Evolutionary conservation across 2,329 filamentous ascomycete genomes (phyloP).

Genomic region (Ceratocystis harringtonii): DNA sequence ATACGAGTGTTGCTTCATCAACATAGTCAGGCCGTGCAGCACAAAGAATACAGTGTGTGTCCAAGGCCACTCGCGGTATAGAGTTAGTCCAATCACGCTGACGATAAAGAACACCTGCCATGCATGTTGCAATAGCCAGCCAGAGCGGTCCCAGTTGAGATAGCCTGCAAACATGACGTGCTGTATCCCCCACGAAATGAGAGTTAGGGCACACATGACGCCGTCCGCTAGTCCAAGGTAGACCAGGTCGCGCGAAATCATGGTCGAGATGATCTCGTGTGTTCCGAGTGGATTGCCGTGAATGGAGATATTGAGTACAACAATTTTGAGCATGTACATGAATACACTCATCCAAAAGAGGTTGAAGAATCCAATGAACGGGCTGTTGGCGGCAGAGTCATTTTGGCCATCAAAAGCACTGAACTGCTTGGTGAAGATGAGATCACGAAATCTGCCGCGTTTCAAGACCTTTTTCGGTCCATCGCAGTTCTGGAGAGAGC

Average conservation of each 20-base stretch:
- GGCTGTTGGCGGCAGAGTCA: slow-evolving; percentile 45
- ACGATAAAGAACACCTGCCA: slow-evolving; percentile 55
- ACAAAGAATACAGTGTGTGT: slow-evolving; percentile 68
- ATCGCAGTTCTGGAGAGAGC: slow-evolving; percentile 6
- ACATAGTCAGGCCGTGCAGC: slow-evolving; percentile 56
- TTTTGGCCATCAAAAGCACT: slow-evolving; percentile 64
- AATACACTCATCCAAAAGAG: slow-evolving; percentile 61
- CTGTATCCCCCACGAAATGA: slow-evolving; percentile 52
- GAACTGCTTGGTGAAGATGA: slow-evolving; percentile 59
- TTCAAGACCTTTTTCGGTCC: slow-evolving; percentile 5
- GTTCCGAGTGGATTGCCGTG: slow-evolving; percentile 54
- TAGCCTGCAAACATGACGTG: slow-evolving; percentile 41
- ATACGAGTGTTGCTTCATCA: slow-evolving; percentile 77
- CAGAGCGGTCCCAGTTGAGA: slow-evolving; percentile 50
- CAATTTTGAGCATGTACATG: slow-evolving; percentile 51
- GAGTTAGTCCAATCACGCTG: slow-evolving; percentile 47
- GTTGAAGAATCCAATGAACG: slow-evolving; percentile 66
- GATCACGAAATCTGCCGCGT: slow-evolving; percentile 28
- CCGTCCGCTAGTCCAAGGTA: slow-evolving; percentile 49
- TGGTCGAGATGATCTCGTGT: slow-evolving; percentile 56
- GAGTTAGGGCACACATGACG: slow-evolving; percentile 50
- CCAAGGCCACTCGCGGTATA: slow-evolving; percentile 66
- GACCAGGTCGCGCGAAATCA: slow-evolving; percentile 42
- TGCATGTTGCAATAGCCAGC: slow-evolving; percentile 61
- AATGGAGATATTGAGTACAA: slow-evolving; percentile 50